These are phyloP conservation scores for Cubamyces sp. DNA, from an alignment of 768 basidiomycete species.

Conservation along the genomic window DNA sequence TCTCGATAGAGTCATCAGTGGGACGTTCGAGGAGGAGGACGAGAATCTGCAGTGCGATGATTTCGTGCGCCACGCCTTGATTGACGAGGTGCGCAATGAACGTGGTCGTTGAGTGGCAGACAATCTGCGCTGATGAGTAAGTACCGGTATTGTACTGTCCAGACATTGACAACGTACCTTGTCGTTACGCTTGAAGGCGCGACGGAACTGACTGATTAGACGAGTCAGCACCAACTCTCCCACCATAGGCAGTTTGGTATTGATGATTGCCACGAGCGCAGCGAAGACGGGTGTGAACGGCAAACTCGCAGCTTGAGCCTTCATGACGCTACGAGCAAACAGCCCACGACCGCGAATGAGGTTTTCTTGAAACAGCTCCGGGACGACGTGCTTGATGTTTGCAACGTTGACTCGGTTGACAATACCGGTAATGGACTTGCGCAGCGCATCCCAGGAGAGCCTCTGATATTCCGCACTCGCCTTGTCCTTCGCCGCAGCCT, in stretches of 20 bases:
- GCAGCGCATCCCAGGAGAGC: constrained; percentile 95
- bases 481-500: constrained; percentile 82
- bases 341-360: constrained; percentile 91
- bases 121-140: constrained; percentile 55
- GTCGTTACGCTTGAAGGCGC: constrained; percentile 95
- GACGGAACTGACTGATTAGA: constrained; percentile 92
- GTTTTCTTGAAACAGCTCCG: constrained; percentile 92
- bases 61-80: constrained; percentile 90
- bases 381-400: constrained; percentile 94
- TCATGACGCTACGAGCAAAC: constrained; percentile 95
- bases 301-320: constrained; percentile 95
- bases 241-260: constrained; percentile 95
- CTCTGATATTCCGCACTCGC: constrained; percentile 89
- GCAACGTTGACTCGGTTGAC: constrained; percentile 98
- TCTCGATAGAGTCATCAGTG: constrained; percentile 97
- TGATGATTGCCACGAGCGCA: constrained; percentile 90
- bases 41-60: constrained; percentile 93
- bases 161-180: constrained; percentile 60
- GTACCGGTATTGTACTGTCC: background rate
- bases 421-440: constrained; percentile 98
- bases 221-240: constrained; percentile 90
- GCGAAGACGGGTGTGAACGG: constrained; percentile 98
- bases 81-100: constrained; percentile 86
- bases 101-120: constrained; percentile 76
- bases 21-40: constrained; percentile 94